These are phyloP conservation scores for Pseudophaeomoniella oleicola DNA, from an alignment of 2,329 filamentous ascomycete genomes.

Conservation along the genomic window DNA sequence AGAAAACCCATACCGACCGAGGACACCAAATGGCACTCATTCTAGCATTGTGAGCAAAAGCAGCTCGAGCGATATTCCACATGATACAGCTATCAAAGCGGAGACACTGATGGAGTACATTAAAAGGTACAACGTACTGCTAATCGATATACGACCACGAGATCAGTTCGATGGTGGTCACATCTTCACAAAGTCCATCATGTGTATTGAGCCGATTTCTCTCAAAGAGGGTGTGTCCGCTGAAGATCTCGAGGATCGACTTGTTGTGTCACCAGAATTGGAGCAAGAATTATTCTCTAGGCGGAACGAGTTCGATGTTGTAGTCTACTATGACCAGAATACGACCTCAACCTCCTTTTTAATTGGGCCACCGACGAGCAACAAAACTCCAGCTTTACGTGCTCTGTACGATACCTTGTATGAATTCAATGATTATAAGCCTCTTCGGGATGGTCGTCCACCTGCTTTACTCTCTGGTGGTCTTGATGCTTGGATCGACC, in stretches of 20 bases:
- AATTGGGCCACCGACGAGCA: conserved; percentile 27
- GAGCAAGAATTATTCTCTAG: conserved; percentile 64
- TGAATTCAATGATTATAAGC: conserved; percentile 69
- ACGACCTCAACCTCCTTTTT: conserved; percentile 46
- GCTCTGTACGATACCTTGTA: conserved; percentile 66
- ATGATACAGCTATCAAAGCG: conserved; percentile 48
- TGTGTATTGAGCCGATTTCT: conserved; percentile 79
- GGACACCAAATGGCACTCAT: conserved; percentile 26
- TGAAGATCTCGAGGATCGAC: conserved; percentile 41
- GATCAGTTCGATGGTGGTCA: conserved; percentile 78
- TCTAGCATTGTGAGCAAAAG: conserved; percentile 22
- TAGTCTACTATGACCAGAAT: conserved; percentile 78
- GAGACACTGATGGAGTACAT: conserved; percentile 60
- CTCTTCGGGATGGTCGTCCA: conserved; percentile 46
- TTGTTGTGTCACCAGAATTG: conserved; percentile 30
- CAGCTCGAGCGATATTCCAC: conserved; percentile 34
- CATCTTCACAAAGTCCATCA: conserved; percentile 66
- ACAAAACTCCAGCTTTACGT: conserved; percentile 43
- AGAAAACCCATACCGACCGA: conserved; percentile 29
- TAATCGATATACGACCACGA: conserved; percentile 75
- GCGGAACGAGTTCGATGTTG: conserved; percentile 61
- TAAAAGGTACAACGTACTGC: conserved; percentile 48
- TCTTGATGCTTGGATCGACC: conserved; percentile 69
- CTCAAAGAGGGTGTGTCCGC: conserved; percentile 53
- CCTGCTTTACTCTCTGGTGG: conserved; percentile 74